A percentile compares a stretch with the other conserved stretches of the same genome.
phyloP scores from a whole-genome alignment of 345 rosid genomes.

The Microthlaspi erraticum region DNA sequence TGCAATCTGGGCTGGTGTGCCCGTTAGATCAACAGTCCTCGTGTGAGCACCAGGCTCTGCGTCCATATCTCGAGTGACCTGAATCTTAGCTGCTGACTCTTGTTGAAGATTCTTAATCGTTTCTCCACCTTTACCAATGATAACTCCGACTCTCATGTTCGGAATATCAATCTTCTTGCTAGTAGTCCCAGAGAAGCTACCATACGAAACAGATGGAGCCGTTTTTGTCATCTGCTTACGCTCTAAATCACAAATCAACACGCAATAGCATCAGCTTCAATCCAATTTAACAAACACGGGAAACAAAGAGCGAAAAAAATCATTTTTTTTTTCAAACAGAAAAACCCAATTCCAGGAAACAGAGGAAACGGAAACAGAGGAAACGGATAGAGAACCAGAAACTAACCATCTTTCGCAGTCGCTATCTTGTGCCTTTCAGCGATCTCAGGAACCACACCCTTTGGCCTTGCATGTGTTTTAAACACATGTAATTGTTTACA shows the following conservation, averaged over 20 bases:
- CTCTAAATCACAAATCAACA: slow-evolving; percentile 49
- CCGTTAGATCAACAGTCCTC: slow-evolving; percentile 82
- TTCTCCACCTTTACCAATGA: slow-evolving; percentile 97
- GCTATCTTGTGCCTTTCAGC: too few relatives aligned
- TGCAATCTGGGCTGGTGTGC: slow-evolving; percentile 81
- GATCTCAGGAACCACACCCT: too few relatives aligned
- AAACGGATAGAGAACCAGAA: too few relatives aligned
- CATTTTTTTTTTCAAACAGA: too few relatives aligned
- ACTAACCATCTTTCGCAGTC: too few relatives aligned
- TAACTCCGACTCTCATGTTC: slow-evolving; percentile 92
- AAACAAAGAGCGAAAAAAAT: neutral
- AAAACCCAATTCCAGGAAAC: too few relatives aligned
- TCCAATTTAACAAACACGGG: neutral
- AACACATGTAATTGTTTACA: too few relatives aligned
- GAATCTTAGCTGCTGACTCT: slow-evolving; percentile 98
- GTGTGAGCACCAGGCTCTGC: slow-evolving; percentile 74
- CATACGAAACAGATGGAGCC: slow-evolving; percentile 66
- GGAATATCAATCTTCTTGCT: slow-evolving; percentile 96
- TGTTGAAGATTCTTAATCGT: slow-evolving; percentile 92
- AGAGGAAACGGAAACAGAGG: too few relatives aligned
- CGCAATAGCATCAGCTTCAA: neutral
- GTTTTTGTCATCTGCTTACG: slow-evolving; percentile 54
- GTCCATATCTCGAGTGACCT: slow-evolving; percentile 93
- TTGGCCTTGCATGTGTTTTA: too few relatives aligned
- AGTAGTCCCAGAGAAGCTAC: slow-evolving; percentile 67